Evolutionary conservation across 2,329 filamentous ascomycete species (phyloP), one percentile per base, ranked within the genome.

Genomic region (Aspergillus caelatus): DNA sequence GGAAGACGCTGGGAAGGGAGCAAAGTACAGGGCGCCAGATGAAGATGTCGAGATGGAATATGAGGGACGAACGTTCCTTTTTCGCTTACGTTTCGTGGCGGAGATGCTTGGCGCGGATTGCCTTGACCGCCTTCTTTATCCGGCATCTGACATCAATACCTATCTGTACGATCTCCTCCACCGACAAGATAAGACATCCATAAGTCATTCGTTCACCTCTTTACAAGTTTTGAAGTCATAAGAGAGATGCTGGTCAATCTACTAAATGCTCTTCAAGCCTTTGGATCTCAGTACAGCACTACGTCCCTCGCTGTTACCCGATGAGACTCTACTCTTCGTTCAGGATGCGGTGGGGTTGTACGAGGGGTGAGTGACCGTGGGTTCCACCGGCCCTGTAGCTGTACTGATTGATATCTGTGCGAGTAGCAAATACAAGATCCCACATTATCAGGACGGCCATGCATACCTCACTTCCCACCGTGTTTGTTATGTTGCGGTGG

Each of bases 271-370:
- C 87, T 86, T 97, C 85, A 94, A 96, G 85, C 89, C 91, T 73
- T 87, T 98, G 78, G 94, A 99, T 81, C 88, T 99, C 74, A 99
- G 95, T 63, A 97, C 94, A 82, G 95, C 95, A 76, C 87, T 97
- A 76, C 91, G 95, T 84, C 95, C 95, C 73, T 91, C 90, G 65
- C 91, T 97, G 77, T 87, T 96, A 70, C 91, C 93, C 74, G 95
- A 97, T 84, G 95, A 99, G 86, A 91, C 92, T 71, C 85, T 98
- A 60, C 86, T 99, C 64, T 98, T 97, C 81, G 94, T 99, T 63
- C 94, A 98, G 82, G 94, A 98, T 84, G 94, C 93, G 78, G 94
- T 99, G 72, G 95, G 95, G 70, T 85, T 99, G 66, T 99, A 99
- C 82, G 93, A 98, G 85, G 95, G 95, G 93, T 96, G 85, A 81